A percentile compares a stretch with the other conserved stretches of the same genome.
Evolutionary conservation across 2,329 filamentous ascomycete species (phyloP).

Genomic region (Exophiala viscosa): DNA sequence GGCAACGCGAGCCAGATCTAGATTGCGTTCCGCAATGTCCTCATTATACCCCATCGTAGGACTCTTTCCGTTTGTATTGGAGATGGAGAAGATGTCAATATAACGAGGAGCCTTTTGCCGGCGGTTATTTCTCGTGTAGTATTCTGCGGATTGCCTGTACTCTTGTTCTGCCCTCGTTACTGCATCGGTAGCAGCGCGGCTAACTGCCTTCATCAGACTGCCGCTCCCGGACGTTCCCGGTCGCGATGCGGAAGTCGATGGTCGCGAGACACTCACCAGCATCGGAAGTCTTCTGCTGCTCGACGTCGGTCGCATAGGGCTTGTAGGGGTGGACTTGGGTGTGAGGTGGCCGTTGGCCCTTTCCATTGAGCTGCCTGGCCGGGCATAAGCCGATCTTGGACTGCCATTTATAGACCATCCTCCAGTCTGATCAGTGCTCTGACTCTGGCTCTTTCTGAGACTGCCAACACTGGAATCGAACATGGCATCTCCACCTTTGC

Average conservation of each 20-base stretch:
- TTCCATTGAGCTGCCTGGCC: constrained; percentile 2
- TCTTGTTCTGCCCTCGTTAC: constrained; percentile 17
- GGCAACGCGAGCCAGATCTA: constrained; percentile 17
- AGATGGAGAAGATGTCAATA: constrained; percentile 26
- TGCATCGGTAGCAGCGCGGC: constrained; percentile 25
- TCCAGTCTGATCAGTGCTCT: constrained; percentile 11
- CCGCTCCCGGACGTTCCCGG: constrained; percentile 25
- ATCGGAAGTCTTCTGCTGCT: constrained; percentile 15
- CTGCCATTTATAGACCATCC: not conserved
- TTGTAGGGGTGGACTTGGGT: not conserved
- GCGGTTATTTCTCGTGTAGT: constrained; percentile 6
- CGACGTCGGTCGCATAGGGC: not conserved
- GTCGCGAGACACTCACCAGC: constrained; percentile 17
- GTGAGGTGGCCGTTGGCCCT: constrained; percentile 2
- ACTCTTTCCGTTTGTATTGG: constrained; percentile 8
- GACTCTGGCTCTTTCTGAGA: constrained; percentile 17
- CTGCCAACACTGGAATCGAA: constrained; percentile 11
- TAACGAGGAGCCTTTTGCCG: constrained; percentile 19
- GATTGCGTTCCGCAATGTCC: constrained; percentile 24
- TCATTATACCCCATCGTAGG: constrained; percentile 22
- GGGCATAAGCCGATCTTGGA: constrained; percentile 1
- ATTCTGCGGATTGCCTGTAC: constrained; percentile 10
- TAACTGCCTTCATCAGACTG: constrained; percentile 26
- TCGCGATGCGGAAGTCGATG: constrained; percentile 14
- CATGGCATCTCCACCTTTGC: constrained; percentile 16